Conservation (phyloP, 2,329 filamentous ascomycete genomes). For the Bipolaris sorokiniana region DNA sequence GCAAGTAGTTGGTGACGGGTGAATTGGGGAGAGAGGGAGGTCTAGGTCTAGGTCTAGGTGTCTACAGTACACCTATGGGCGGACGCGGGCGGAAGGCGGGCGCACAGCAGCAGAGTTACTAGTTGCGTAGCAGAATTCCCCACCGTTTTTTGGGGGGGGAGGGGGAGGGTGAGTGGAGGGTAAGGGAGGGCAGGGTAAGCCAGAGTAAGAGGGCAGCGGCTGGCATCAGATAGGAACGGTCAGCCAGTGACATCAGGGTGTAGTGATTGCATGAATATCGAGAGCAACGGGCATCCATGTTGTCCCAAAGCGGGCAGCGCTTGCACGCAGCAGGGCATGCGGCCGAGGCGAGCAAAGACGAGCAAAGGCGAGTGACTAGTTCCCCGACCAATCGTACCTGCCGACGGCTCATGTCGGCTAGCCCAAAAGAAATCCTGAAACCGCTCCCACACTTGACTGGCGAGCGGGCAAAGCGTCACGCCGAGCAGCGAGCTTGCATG, state of each 20-base stretch:
- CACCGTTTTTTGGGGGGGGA: slow-evolving; percentile 1
- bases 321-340: slow-evolving; percentile 34
- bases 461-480: slow-evolving; percentile 39
- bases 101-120: neutral
- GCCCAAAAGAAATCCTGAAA: slow-evolving; percentile 46
- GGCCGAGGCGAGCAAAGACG: slow-evolving; percentile 14
- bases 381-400: slow-evolving; percentile 32
- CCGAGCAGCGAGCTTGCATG: slow-evolving; percentile 23
- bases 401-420: slow-evolving; percentile 33
- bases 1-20: slow-evolving; percentile 2
- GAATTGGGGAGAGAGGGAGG: too few relatives aligned
- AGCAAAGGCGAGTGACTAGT: slow-evolving; percentile 31
- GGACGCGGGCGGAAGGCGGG: too few relatives aligned
- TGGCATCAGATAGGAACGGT: slow-evolving; percentile 23
- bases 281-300: slow-evolving; percentile 30
- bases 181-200: neutral
- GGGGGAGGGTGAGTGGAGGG: neutral
- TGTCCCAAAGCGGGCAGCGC: slow-evolving; percentile 35
- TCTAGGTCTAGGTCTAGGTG: too few relatives aligned
- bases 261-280: slow-evolving; percentile 37
- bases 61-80: too few relatives aligned
- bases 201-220: slow-evolving; percentile 1
- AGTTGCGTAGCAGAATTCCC: slow-evolving; percentile 6
- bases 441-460: slow-evolving; percentile 40
- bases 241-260: slow-evolving; percentile 33